These are phyloP conservation scores for Metschnikowia kofuensis DNA, from an alignment of 805 yeast genomes.

Conservation along the genomic window DNA sequence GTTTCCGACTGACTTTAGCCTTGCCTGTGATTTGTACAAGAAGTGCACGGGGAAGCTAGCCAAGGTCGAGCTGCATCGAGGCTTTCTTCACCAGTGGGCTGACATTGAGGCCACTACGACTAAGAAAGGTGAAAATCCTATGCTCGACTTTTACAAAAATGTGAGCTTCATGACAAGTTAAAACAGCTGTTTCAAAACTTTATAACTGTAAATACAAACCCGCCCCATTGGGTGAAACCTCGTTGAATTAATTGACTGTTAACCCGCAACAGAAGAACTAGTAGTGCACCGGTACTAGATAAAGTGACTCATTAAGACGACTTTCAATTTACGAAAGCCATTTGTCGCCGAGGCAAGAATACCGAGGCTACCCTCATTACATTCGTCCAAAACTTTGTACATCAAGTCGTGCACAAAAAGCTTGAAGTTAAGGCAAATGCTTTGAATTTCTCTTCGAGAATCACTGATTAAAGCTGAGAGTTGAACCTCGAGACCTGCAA, in stretches of 20 bases:
- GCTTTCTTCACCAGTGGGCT: slow-evolving; percentile 69
- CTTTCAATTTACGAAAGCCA: slow-evolving; percentile 1
- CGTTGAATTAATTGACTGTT: neutral
- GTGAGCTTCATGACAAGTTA: slow-evolving; percentile 62
- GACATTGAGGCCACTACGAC: slow-evolving; percentile 66
- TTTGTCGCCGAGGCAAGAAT: slow-evolving; percentile 2
- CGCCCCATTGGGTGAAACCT: too few species aligned
- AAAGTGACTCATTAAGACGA: neutral
- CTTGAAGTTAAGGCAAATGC: neutral
- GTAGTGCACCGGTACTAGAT: neutral
- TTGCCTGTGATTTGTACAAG: slow-evolving; percentile 59
- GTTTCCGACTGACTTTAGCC: slow-evolving; percentile 77
- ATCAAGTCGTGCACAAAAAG: neutral
- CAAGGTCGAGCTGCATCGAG: slow-evolving; percentile 54
- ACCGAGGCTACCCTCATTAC: neutral
- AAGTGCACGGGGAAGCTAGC: slow-evolving; percentile 61
- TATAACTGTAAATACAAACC: neutral
- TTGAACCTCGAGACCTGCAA: neutral
- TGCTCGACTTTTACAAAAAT: slow-evolving; percentile 73
- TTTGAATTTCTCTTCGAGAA: neutral
- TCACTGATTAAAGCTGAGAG: neutral
- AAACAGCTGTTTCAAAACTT: neutral
- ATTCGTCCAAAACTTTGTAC: neutral
- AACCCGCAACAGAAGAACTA: neutral
- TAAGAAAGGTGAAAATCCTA: slow-evolving; percentile 77